A percentile compares a stretch with the other conserved stretches of the same genome.
phyloP scores from a whole-genome alignment of 1,284 basidiomycete genomes.

The Apiotrichum gracile region DNA sequence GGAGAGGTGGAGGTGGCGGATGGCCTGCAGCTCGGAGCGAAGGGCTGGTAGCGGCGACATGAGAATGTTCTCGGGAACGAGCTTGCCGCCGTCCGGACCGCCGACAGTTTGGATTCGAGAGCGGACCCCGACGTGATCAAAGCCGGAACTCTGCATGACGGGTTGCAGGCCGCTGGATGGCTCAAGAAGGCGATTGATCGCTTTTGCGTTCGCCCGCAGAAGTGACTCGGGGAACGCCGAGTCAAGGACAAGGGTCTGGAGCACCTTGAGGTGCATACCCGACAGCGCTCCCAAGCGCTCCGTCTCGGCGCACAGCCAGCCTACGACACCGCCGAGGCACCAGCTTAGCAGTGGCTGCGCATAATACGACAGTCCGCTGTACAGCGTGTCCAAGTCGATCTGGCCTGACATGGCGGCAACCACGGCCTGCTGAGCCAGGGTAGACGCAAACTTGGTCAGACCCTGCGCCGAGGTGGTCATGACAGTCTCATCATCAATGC shows the following conservation, averaged over 20 bases:
- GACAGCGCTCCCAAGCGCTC: constrained; percentile 39
- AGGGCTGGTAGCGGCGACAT: constrained; percentile 5
- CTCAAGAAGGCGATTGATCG: constrained; percentile 27
- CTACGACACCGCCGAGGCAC: constrained; percentile 50
- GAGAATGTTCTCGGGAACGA: not conserved
- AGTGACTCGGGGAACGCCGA: constrained; percentile 35
- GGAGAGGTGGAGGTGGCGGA: constrained; percentile 20
- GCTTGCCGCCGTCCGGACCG: not conserved
- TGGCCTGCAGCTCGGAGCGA: constrained; percentile 16
- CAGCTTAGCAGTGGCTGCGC: constrained; percentile 52
- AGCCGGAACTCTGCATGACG: constrained; percentile 34
- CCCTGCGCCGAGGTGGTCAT: constrained; percentile 47
- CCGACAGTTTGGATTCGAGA: constrained; percentile 22
- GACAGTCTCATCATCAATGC: constrained; percentile 46
- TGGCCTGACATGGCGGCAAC: constrained; percentile 46
- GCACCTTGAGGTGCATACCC: constrained; percentile 39
- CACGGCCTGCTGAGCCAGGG: constrained; percentile 51
- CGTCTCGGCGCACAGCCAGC: constrained; percentile 45
- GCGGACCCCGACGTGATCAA: constrained; percentile 27
- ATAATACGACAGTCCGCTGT: constrained; percentile 52
- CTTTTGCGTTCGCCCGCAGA: constrained; percentile 25
- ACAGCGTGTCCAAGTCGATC: constrained; percentile 51
- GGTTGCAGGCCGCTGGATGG: constrained; percentile 25
- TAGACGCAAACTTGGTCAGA: constrained; percentile 48
- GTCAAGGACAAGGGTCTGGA: constrained; percentile 38